Conservation (phyloP, 1,139 yeast genomes). For the Tardiomyces blankii region DNA sequence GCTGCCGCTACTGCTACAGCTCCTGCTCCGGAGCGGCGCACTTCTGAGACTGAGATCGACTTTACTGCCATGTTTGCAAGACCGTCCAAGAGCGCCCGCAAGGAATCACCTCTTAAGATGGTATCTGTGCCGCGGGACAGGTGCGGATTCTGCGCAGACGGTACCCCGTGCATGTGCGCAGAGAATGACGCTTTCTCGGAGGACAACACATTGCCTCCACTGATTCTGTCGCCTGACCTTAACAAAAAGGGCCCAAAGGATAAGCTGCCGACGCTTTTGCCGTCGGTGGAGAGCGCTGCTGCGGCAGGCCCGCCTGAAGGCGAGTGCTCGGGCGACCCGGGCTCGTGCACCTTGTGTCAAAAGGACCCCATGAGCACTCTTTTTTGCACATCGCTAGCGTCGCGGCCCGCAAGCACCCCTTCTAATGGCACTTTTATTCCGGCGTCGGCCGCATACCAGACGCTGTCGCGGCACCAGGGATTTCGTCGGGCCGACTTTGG, state of each 20-base stretch:
- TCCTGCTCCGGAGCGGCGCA: not conserved
- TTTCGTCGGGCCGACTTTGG: conserved; percentile 65
- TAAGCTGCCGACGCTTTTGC: not conserved
- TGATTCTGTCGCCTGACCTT: not conserved
- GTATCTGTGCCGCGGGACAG: conserved; percentile 33
- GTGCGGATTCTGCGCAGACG: conserved; percentile 91
- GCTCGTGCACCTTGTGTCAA: conserved; percentile 77
- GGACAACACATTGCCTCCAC: conserved; percentile 1
- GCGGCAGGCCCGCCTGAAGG: conserved; percentile 9
- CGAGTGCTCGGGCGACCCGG: conserved; percentile 84
- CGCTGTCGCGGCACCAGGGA: conserved; percentile 69
- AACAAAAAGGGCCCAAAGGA: not conserved
- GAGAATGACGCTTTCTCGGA: conserved; percentile 41
- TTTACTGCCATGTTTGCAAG: conserved; percentile 12
- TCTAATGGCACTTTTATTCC: conserved; percentile 50
- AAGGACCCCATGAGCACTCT: conserved; percentile 80
- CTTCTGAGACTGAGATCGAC: conserved; percentile 8
- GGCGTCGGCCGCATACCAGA: conserved; percentile 79
- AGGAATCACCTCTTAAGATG: conserved; percentile 7
- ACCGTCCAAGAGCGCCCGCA: conserved; percentile 8
- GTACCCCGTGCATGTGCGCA: conserved; percentile 84
- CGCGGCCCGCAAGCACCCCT: conserved; percentile 16
- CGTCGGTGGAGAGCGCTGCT: not conserved
- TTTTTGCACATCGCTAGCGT: conserved; percentile 78
- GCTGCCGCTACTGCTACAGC: too few species aligned